Percentiles rank a stretch among this genome's conserved stretches.
phyloP scores from a whole-genome alignment of 2,329 filamentous ascomycete genomes.

The Fusarium sp. region DNA sequence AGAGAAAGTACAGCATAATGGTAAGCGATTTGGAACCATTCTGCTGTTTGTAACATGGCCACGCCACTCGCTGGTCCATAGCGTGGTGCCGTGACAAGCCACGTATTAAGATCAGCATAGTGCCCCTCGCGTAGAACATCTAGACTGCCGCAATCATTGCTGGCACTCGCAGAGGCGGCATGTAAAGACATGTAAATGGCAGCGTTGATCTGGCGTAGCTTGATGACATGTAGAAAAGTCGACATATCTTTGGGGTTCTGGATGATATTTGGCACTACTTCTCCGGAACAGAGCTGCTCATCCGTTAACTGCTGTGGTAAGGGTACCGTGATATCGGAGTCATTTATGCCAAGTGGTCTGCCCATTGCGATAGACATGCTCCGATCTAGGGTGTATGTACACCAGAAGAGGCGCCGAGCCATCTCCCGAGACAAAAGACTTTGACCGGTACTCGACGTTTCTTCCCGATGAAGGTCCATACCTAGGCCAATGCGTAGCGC shows the following conservation, averaged over 20 bases:
- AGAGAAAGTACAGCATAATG: slow-evolving; percentile 5
- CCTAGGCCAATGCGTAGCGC: neutral
- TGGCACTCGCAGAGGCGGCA: neutral
- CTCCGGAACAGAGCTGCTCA: neutral
- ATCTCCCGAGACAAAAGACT: neutral
- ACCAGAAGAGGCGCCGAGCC: neutral
- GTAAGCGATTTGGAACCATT: slow-evolving; percentile 2
- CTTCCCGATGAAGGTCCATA: slow-evolving; percentile 1
- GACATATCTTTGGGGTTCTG: neutral
- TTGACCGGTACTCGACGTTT: neutral
- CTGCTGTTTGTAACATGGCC: slow-evolving; percentile 1
- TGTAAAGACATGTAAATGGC: neutral
- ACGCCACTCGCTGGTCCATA: neutral
- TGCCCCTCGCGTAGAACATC: neutral
- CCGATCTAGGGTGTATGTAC: neutral
- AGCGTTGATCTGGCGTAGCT: slow-evolving; percentile 1
- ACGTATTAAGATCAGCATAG: neutral
- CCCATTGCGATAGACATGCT: slow-evolving; percentile 6
- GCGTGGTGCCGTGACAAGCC: slow-evolving; percentile 1
- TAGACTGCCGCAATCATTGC: neutral
- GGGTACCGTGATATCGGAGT: neutral
- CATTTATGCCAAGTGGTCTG: neutral
- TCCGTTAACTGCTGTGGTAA: neutral
- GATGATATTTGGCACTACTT: neutral
- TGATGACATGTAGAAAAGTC: slow-evolving; percentile 3